Evolutionary conservation across 2,329 filamentous ascomycete genomes (phyloP).

Genomic region (Macrophomina pseudophaseolina): DNA sequence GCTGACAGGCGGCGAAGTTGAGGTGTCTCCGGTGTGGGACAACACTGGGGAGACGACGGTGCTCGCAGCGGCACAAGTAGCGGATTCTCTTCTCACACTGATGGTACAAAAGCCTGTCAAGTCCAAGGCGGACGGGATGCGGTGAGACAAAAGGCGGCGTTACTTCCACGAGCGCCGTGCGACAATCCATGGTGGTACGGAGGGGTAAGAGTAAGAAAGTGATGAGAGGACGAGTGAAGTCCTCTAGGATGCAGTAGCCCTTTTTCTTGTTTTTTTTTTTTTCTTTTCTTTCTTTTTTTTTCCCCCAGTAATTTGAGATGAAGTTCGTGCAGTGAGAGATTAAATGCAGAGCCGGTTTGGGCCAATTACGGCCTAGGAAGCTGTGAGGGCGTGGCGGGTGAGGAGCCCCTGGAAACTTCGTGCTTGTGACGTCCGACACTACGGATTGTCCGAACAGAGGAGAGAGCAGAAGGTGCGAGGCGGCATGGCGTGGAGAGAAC

Average conservation of each 20-base stretch:
- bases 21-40: slow-evolving; percentile 67
- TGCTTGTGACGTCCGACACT: too few relatives aligned
- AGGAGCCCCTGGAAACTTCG: too few relatives aligned
- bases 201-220: neutral
- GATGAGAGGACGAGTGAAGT: neutral
- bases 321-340: too few relatives aligned
- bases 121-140: slow-evolving; percentile 20
- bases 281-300: too few relatives aligned
- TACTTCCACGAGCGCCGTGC: slow-evolving; percentile 10
- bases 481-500: too few relatives aligned
- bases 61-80: slow-evolving; percentile 61
- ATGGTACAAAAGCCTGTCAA: slow-evolving; percentile 52
- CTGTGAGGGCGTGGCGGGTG: too few relatives aligned
- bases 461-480: too few relatives aligned
- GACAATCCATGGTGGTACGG: neutral
- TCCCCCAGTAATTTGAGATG: too few relatives aligned
- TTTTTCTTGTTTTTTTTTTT: too few relatives aligned
- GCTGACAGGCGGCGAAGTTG: slow-evolving; percentile 47
- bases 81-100: slow-evolving; percentile 54
- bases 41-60: slow-evolving; percentile 64
- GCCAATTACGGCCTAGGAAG: too few relatives aligned
- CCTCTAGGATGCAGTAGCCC: neutral
- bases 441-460: too few relatives aligned
- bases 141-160: neutral
- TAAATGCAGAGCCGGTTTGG: too few relatives aligned